phyloP scores from a whole-genome alignment of 148 eudicot species.

The Beta vulgaris region DNA sequence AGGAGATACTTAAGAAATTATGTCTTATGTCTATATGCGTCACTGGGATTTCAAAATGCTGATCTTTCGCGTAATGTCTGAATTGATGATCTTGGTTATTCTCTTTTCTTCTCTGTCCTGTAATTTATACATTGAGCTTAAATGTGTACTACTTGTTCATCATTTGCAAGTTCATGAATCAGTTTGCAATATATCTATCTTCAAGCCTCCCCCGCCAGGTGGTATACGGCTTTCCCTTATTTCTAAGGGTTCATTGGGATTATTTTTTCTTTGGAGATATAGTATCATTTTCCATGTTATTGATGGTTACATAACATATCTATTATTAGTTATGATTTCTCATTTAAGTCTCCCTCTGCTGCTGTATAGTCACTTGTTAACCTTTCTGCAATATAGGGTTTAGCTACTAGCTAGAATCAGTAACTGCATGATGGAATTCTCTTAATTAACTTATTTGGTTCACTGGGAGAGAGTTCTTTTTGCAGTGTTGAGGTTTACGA shows the following conservation, averaged over 20 bases:
- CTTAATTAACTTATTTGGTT: background rate
- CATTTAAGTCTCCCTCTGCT: background rate
- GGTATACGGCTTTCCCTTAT: no score
- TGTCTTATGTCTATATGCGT: no score
- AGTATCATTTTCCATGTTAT: background rate
- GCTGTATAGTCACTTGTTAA: background rate
- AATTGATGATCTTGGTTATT: background rate
- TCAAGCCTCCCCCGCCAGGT: background rate
- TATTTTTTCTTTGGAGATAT: background rate
- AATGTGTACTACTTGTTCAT: background rate
- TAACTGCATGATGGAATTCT: background rate
- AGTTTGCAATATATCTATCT: background rate
- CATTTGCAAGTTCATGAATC: background rate
- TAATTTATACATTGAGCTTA: background rate
- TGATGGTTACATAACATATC: no score
- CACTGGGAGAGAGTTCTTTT: constrained; percentile 6
- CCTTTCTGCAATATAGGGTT: background rate
- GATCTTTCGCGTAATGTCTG: background rate
- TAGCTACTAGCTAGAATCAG: background rate
- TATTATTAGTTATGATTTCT: no score
- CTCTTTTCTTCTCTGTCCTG: background rate
- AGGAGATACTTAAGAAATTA: background rate
- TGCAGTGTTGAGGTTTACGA: constrained; percentile 50
- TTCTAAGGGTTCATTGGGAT: no score
- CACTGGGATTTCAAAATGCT: background rate